Base-by-base conservation (phyloP, 768 basidiomycete genomes). In the Boletus subparvulus region DNA sequence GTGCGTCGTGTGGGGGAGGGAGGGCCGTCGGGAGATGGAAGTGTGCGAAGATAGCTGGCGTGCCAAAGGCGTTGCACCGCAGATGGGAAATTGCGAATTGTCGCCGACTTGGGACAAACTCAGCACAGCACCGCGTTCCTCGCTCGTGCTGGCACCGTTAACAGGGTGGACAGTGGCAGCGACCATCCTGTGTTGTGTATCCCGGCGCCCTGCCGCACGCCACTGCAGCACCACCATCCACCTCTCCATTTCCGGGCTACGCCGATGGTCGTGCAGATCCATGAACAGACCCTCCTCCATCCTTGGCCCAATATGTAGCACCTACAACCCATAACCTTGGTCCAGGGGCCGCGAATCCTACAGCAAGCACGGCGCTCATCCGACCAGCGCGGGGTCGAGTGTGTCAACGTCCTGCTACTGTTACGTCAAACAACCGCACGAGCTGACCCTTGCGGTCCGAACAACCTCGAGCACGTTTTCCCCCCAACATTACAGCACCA, bases 81-180 rank as follows among this genome's bases (percentile, higher is more conserved):
- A 69, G 70, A 74, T 75, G 74, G 71, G 73, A 75, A 75, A 58
- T 58, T 59, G n/a, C 26, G 42, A 61, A 61, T 45, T 47, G 56
- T 37, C 48, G 52, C 47, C 60, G 60, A 56, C 60, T 69, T 60
- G 53, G 51, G 58, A 50, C 54, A 67, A 71, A 70, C 70, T 67
- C 64, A 68, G 68, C 69, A 72, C 69, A 69, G 54, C 39, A 16
- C 37, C 67, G 67, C 65, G 56, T 45, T 51, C 41, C 52, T 49
- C 37, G 19, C 11, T 26, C 44, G 44, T 28, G 28, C 26, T 44
- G 44, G 26, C 16, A 45, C 17, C 17, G 37, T 39, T n/a, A 42
- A 6, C 35, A 14, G 5, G 13, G 6, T 36, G 7, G 28, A 32
- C 32, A 32, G 32, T 30, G 30, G 32, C 32, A 32, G 32, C 32